Conservation (phyloP, 2,329 filamentous ascomycete species). For the Hypoxylon sp. region DNA sequence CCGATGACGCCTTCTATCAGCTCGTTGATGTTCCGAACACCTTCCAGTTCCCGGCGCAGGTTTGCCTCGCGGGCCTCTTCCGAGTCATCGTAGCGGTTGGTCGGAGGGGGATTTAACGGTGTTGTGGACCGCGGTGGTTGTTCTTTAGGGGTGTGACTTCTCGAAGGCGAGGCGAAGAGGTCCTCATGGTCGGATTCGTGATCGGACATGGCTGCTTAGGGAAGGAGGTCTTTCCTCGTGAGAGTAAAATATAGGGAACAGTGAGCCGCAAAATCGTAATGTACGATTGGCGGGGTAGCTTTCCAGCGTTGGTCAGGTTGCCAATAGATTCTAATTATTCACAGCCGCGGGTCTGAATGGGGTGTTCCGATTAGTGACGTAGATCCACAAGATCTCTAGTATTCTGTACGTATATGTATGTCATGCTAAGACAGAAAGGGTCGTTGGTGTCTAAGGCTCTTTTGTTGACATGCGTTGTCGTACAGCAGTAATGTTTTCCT, state of each 20-base stretch:
- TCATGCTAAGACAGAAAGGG: constrained; percentile 1
- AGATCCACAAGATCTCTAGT: constrained; percentile 4
- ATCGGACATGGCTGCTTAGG: constrained; percentile 58
- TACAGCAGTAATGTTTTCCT: constrained; percentile 33
- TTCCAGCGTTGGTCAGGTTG: background rate
- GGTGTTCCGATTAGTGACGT: constrained; percentile 22
- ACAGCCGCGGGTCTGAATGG: background rate
- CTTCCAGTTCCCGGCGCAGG: constrained; percentile 83
- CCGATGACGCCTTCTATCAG: constrained; percentile 84
- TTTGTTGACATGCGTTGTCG: constrained; percentile 40
- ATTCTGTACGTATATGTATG: constrained; percentile 13
- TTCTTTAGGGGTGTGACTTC: constrained; percentile 50
- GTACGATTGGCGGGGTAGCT: constrained; percentile 39
- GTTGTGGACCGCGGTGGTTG: constrained; percentile 63
- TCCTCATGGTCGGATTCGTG: constrained; percentile 63
- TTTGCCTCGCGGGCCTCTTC: constrained; percentile 79
- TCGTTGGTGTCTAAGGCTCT: constrained; percentile 12
- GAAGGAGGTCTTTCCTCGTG: constrained; percentile 32
- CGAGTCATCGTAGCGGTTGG: constrained; percentile 57
- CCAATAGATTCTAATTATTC: constrained; percentile 25
- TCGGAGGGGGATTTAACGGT: constrained; percentile 58
- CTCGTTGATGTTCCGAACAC: constrained; percentile 86
- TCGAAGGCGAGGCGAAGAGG: constrained; percentile 62
- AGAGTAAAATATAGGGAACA: background rate
- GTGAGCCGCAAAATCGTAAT: background rate